Evolutionary conservation across 495 filamentous ascomycete species (phyloP).

Genomic region (Neurospora africana): DNA sequence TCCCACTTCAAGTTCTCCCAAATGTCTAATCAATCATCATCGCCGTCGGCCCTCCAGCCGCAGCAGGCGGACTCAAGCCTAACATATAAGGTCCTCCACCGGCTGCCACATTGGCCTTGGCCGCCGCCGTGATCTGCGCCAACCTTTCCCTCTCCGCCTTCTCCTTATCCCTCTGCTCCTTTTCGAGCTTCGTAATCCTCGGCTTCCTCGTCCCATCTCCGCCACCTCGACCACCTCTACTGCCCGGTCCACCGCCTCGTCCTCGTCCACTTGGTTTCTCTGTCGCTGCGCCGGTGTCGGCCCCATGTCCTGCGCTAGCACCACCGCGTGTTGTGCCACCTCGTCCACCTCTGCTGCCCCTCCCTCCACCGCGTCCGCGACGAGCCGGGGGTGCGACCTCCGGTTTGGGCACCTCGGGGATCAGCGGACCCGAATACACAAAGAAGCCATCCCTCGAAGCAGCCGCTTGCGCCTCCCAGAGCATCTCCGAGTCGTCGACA

Average conservation of each 20-base stretch:
- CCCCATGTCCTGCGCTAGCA: conserved; percentile 5
- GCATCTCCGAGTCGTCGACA: conserved; percentile 89
- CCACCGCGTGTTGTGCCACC: conserved; percentile 11
- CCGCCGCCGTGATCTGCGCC: conserved; percentile 11
- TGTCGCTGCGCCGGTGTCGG: conserved; percentile 23
- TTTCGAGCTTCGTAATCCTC: conserved; percentile 73
- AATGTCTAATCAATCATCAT: not conserved
- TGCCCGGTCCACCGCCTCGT: conserved; percentile 59
- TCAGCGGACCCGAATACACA: conserved; percentile 74
- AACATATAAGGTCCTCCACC: not conserved
- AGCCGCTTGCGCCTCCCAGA: conserved; percentile 92
- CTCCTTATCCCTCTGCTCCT: conserved; percentile 54
- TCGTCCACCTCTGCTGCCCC: conserved; percentile 48
- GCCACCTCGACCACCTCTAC: conserved; percentile 41
- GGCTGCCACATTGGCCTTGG: not conserved
- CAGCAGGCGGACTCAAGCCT: not conserved
- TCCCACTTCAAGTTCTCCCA: not conserved
- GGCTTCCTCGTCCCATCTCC: conserved; percentile 68
- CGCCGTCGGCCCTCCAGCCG: not conserved
- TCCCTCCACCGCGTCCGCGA: conserved; percentile 58
- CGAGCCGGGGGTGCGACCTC: conserved; percentile 59
- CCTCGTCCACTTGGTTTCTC: conserved; percentile 35
- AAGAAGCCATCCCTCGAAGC: conserved; percentile 89
- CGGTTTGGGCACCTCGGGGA: conserved; percentile 84
- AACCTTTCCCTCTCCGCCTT: conserved; percentile 36